Evolutionary conservation across 2,329 filamentous ascomycete species (phyloP).

Genomic region (Ophiocordyceps sinensis): DNA sequence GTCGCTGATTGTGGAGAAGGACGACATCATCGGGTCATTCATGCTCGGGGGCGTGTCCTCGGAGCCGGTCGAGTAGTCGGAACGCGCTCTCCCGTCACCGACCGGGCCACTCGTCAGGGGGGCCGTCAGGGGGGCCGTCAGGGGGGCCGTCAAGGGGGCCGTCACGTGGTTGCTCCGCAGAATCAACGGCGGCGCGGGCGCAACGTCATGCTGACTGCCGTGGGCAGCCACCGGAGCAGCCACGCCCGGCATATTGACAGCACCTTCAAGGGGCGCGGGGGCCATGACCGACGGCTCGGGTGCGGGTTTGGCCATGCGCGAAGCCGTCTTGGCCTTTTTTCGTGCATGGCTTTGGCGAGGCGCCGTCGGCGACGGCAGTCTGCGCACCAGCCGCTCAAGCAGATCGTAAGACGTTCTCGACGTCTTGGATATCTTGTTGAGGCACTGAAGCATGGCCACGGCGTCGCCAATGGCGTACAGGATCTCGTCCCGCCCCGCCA

Average conservation of each 20-base stretch:
- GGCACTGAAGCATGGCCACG: slow-evolving; percentile 15
- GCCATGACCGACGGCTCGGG: not conserved
- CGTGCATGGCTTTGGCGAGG: not conserved
- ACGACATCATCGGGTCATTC: slow-evolving; percentile 1
- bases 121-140: too few relatives aligned
- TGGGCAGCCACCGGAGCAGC: not conserved
- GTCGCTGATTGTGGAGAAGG: not conserved
- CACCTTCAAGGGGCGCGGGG: not conserved
- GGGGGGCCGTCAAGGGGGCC: not conserved
- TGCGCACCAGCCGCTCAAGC: slow-evolving; percentile 13
- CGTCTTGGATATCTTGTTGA: slow-evolving; percentile 17
- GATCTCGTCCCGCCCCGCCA: slow-evolving; percentile 25
- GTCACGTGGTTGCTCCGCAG: not conserved
- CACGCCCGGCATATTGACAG: not conserved
- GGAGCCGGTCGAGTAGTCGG: not conserved
- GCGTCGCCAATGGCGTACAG: slow-evolving; percentile 20
- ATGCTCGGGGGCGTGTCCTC: slow-evolving; percentile 1
- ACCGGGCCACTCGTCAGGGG: too few relatives aligned
- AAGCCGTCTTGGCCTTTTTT: slow-evolving; percentile 1
- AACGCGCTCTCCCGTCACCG: not conserved
- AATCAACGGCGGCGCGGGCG: not conserved
- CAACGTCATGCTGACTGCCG: not conserved
- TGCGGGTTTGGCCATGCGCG: not conserved
- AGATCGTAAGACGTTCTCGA: slow-evolving; percentile 21
- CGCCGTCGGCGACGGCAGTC: slow-evolving; percentile 8